These are phyloP conservation scores for Daldinia caldariorum DNA, from an alignment of 495 filamentous ascomycete species.

Conservation along the genomic window DNA sequence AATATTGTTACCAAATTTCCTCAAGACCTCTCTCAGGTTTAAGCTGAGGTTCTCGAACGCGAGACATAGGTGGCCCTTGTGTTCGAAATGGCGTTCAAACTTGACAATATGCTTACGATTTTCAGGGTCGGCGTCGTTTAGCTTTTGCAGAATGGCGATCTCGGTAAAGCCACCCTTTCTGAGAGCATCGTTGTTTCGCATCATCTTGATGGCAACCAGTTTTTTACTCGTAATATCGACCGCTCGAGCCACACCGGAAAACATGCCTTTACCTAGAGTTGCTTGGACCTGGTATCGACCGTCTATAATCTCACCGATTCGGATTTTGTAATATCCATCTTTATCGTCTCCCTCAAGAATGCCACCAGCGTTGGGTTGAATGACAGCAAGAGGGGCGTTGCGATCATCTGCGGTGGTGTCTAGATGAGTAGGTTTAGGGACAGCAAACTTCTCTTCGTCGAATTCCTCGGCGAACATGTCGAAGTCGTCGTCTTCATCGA, in stretches of 20 bases:
- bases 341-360: constrained; percentile 94
- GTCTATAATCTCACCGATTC: constrained; percentile 87
- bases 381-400: constrained; percentile 48
- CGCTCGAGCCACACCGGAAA: constrained; percentile 94
- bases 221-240: constrained; percentile 75
- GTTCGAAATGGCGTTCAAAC: constrained; percentile 86
- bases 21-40: constrained; percentile 93
- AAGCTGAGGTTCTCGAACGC: constrained; percentile 95
- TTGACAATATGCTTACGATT: constrained; percentile 93
- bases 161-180: constrained; percentile 94
- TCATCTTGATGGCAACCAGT: constrained; percentile 90
- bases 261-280: constrained; percentile 93
- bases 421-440: constrained; percentile 54
- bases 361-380: constrained; percentile 69
- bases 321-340: constrained; percentile 94
- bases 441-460: constrained; percentile 88
- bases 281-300: constrained; percentile 86
- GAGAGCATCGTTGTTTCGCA: constrained; percentile 93
- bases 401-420: constrained; percentile 54
- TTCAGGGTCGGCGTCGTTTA: constrained; percentile 83
- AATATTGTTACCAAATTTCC: constrained; percentile 93
- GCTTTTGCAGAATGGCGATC: constrained; percentile 86
- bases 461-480: constrained; percentile 98
- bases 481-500: constrained; percentile 73
- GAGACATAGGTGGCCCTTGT: constrained; percentile 94